phyloP scores from a whole-genome alignment of 2,329 filamentous ascomycete genomes.

The Penicillium expansum region DNA sequence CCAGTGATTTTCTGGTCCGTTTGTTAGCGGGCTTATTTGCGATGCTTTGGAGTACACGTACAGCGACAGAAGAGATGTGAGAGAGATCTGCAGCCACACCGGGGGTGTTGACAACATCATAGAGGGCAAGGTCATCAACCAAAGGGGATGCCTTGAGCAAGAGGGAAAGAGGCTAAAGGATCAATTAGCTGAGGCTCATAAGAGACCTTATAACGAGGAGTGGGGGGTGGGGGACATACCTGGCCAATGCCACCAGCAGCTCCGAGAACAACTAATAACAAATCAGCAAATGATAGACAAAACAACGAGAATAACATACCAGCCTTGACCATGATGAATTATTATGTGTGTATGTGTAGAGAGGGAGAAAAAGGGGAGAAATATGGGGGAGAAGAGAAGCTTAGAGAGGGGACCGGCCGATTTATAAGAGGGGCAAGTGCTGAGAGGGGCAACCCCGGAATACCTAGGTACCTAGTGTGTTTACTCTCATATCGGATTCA shows the following conservation, averaged over 20 bases:
- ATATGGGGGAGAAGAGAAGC: slow-evolving; percentile 7
- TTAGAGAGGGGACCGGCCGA: slow-evolving; percentile 5
- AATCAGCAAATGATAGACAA: slow-evolving; percentile 17
- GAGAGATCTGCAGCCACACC: slow-evolving; percentile 95
- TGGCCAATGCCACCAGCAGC: slow-evolving; percentile 98
- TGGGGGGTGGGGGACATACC: slow-evolving; percentile 56
- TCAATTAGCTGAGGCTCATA: background rate
- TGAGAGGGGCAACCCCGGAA: slow-evolving; percentile 19
- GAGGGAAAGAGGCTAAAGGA: slow-evolving; percentile 79
- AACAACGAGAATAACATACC: slow-evolving; percentile 23
- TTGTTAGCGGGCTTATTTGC: background rate
- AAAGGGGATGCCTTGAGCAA: slow-evolving; percentile 88
- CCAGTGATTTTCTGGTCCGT: slow-evolving; percentile 71
- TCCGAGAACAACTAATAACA: slow-evolving; percentile 71
- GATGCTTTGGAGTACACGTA: slow-evolving; percentile 47
- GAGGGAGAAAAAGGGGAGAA: background rate
- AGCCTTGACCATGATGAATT: slow-evolving; percentile 50
- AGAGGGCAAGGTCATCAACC: slow-evolving; percentile 89
- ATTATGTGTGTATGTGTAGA: background rate
- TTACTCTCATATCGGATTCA: no score
- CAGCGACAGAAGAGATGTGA: slow-evolving; percentile 89
- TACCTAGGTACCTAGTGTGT: background rate
- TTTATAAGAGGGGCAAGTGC: slow-evolving; percentile 16
- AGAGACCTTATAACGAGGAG: background rate
- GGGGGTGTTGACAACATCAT: slow-evolving; percentile 99